These are phyloP conservation scores for Umbilicaria muhlenbergii DNA, from an alignment of 495 filamentous ascomycete species.

Conservation along the genomic window DNA sequence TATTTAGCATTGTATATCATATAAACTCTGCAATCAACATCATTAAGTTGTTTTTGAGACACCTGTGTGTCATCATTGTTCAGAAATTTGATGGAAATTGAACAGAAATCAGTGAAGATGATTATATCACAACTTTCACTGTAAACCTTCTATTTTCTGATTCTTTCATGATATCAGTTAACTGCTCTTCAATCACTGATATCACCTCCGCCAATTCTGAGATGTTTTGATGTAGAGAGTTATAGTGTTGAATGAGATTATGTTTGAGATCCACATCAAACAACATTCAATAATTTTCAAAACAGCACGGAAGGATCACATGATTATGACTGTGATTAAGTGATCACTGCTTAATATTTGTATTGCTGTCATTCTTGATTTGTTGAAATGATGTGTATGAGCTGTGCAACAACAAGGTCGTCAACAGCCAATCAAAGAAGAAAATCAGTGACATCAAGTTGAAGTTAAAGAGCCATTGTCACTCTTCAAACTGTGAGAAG, in stretches of 20 bases:
- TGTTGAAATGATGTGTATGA: neutral
- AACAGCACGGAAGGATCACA: constrained; percentile 3
- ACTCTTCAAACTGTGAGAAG: neutral
- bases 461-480: neutral
- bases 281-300: constrained; percentile 1
- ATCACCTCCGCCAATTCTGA: neutral
- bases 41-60: neutral
- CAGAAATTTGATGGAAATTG: too few species aligned
- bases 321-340: neutral
- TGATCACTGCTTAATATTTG: too few species aligned
- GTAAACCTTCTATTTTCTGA: too few species aligned
- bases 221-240: neutral
- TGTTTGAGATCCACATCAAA: constrained; percentile 3
- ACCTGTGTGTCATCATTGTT: neutral
- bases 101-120: too few species aligned
- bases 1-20: constrained; percentile 2
- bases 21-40: neutral
- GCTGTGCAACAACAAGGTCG: constrained; percentile 1
- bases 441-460: constrained; percentile 2
- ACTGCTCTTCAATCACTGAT: too few species aligned
- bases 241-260: constrained; percentile 1
- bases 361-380: too few species aligned
- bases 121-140: too few species aligned
- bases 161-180: too few species aligned
- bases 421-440: constrained; percentile 1